These are phyloP conservation scores for Cicer cuneatum DNA, from an alignment of 306 rosid genomes.

Conservation along the genomic window DNA sequence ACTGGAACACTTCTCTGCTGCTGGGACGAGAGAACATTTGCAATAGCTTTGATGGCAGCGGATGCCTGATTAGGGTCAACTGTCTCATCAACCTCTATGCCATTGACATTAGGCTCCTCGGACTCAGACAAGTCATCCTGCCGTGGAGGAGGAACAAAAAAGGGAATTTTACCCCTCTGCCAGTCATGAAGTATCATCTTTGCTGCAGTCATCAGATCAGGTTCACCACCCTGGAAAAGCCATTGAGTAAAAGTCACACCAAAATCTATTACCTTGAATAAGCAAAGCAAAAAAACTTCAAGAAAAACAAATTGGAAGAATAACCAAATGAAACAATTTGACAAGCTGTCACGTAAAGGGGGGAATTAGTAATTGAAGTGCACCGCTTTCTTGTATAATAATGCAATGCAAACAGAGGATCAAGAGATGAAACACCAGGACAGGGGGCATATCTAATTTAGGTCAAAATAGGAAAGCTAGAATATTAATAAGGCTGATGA, in stretches of 20 bases:
- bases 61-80: constrained; percentile 65
- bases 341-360: background rate
- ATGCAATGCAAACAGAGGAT: background rate
- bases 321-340: constrained; percentile 1
- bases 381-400: constrained; percentile 19
- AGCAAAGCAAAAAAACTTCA: constrained; percentile 22
- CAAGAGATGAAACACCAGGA: background rate
- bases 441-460: background rate
- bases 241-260: constrained; percentile 9
- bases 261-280: background rate
- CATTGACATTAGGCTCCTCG: constrained; percentile 56
- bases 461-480: background rate
- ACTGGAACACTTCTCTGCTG: constrained; percentile 75
- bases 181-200: constrained; percentile 96
- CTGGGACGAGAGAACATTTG: constrained; percentile 77
- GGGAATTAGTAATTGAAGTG: background rate
- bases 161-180: constrained; percentile 96
- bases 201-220: constrained; percentile 87
- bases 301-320: constrained; percentile 16
- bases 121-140: constrained; percentile 53
- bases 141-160: constrained; percentile 80
- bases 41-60: constrained; percentile 84
- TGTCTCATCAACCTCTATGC: constrained; percentile 48
- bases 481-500: background rate
- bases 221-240: constrained; percentile 82